phyloP scores from a whole-genome alignment of 768 basidiomycete species.

The Podaxis sp. region DNA sequence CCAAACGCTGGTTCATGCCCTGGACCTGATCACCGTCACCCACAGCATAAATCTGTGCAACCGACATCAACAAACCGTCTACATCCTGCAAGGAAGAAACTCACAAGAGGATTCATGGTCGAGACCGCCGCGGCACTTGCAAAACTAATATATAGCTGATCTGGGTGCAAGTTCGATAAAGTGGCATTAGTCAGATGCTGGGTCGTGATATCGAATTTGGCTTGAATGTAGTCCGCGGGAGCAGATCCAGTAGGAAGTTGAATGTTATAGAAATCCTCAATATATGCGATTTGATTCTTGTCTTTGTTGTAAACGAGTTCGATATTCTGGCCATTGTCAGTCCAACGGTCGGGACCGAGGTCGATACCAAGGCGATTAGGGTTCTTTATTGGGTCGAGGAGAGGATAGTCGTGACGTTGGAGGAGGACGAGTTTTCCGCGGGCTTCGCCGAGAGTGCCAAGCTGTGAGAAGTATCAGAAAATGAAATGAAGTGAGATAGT shows the following conservation, averaged over 20 bases:
- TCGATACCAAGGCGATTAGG: conserved; percentile 43
- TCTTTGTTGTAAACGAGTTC: conserved; percentile 41
- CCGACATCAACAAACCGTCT: background rate
- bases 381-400: conserved; percentile 33
- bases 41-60: conserved; percentile 38
- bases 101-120: background rate
- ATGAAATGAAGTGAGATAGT: background rate
- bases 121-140: conserved; percentile 34
- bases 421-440: conserved; percentile 52
- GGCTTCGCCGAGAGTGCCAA: conserved; percentile 48
- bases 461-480: conserved; percentile 22
- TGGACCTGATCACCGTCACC: conserved; percentile 33
- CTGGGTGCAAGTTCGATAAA: conserved; percentile 27
- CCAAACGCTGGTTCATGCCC: conserved; percentile 43
- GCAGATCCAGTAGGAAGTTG: conserved; percentile 32
- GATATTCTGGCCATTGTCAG: conserved; percentile 46
- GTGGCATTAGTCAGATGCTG: conserved; percentile 44
- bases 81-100: background rate
- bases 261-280: conserved; percentile 46
- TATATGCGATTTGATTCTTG: conserved; percentile 37
- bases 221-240: conserved; percentile 35
- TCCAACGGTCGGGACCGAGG: conserved; percentile 42
- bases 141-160: conserved; percentile 48
- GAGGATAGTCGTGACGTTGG: conserved; percentile 43
- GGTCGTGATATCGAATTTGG: conserved; percentile 39